Evolutionary conservation across 2,329 filamentous ascomycete genomes (phyloP).

Genomic region (Microdochium paspali): DNA sequence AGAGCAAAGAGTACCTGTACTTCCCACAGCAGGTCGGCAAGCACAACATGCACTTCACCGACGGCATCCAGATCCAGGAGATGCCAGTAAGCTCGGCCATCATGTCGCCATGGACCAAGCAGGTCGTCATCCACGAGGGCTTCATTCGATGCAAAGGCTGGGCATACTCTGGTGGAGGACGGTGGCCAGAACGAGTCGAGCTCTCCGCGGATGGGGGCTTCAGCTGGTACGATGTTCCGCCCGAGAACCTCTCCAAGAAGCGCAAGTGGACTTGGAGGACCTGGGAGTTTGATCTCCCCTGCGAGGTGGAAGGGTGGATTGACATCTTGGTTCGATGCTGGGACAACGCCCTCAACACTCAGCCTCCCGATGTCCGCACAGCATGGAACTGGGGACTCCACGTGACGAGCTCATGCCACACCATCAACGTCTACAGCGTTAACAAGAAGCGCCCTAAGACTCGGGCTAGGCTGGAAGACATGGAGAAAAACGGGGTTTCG

Average conservation of each 20-base stretch:
- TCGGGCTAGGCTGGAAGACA: constrained; percentile 34
- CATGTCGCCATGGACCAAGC: constrained; percentile 51
- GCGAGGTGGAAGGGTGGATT: constrained; percentile 51
- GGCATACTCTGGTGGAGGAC: constrained; percentile 49
- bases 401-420: constrained; percentile 53
- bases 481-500: constrained; percentile 35
- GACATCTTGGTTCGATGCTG: constrained; percentile 50
- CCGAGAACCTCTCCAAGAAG: constrained; percentile 51
- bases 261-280: constrained; percentile 54
- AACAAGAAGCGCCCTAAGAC: constrained; percentile 42
- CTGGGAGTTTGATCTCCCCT: constrained; percentile 54
- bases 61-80: constrained; percentile 59
- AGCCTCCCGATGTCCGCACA: constrained; percentile 42
- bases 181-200: constrained; percentile 54
- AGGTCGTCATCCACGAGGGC: constrained; percentile 52
- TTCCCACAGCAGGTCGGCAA: constrained; percentile 61
- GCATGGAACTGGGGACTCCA: constrained; percentile 59
- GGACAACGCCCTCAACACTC: constrained; percentile 54
- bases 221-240: constrained; percentile 54
- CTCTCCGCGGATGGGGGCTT: constrained; percentile 53
- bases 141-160: constrained; percentile 46
- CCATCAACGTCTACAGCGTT: constrained; percentile 53
- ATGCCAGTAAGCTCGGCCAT: constrained; percentile 63
- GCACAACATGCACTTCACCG: constrained; percentile 49
- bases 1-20: constrained; percentile 58